Conservation (phyloP, 768 basidiomycete species). For the Phanerochaete carnosa region DNA sequence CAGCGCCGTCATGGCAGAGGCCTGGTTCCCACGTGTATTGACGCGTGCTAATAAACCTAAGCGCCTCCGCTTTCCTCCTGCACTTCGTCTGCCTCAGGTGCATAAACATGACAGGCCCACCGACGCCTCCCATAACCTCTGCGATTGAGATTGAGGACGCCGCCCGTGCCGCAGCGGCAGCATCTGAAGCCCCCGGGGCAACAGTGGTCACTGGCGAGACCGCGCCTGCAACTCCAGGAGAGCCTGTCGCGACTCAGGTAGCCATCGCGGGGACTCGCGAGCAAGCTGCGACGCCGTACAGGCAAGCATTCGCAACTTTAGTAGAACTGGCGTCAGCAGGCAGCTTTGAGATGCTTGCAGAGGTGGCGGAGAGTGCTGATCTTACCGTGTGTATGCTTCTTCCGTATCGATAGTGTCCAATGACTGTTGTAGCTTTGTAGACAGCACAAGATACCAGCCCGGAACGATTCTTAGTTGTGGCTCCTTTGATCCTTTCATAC, state of each 20-base stretch:
- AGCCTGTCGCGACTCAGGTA: not conserved
- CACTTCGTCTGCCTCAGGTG: not conserved
- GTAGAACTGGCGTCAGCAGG: conserved; percentile 41
- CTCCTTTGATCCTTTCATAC: conserved; percentile 63
- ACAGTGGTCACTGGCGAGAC: not conserved
- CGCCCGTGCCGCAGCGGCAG: conserved; percentile 19
- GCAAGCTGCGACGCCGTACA: conserved; percentile 28
- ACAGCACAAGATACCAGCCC: conserved; percentile 18
- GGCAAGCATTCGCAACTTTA: conserved; percentile 41
- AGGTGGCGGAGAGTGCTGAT: conserved; percentile 50
- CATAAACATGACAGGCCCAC: conserved; percentile 53
- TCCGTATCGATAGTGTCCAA: not conserved
- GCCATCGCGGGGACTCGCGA: not conserved
- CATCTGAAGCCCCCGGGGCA: conserved; percentile 6
- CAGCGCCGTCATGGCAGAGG: not conserved
- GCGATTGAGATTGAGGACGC: conserved; percentile 56
- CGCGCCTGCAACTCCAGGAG: conserved; percentile 1
- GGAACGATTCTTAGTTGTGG: conserved; percentile 44
- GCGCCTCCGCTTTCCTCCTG: conserved; percentile 11
- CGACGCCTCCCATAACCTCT: conserved; percentile 61
- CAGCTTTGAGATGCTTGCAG: conserved; percentile 41
- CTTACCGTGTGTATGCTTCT: conserved; percentile 42
- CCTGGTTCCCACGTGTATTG: conserved; percentile 10
- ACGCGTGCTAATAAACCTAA: not conserved
- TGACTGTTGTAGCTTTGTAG: conserved; percentile 14